Evolutionary conservation across 768 basidiomycete species (phyloP).

Genomic region (Lentinula boryana): DNA sequence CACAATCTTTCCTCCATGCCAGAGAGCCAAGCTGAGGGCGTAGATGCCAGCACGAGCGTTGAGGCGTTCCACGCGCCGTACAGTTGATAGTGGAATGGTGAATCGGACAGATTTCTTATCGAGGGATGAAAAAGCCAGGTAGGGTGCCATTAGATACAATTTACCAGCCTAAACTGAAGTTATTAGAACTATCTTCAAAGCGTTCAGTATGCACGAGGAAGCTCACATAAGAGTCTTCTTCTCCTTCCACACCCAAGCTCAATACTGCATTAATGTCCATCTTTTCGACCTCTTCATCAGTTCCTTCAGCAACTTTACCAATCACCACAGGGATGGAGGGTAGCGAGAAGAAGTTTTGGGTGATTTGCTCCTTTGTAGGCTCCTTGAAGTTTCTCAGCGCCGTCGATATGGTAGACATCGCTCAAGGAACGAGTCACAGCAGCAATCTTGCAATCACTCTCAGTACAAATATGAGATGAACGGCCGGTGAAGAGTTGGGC

Average conservation of each 20-base stretch:
- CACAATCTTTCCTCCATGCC: slow-evolving; percentile 94
- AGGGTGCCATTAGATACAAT: slow-evolving; percentile 83
- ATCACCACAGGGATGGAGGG: slow-evolving; percentile 31
- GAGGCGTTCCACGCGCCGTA: slow-evolving; percentile 89
- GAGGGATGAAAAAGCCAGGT: slow-evolving; percentile 82
- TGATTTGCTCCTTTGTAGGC: slow-evolving; percentile 82
- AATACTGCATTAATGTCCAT: slow-evolving; percentile 90
- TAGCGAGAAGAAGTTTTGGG: slow-evolving; percentile 82
- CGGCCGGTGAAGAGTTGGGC: no score
- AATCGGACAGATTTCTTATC: slow-evolving; percentile 91
- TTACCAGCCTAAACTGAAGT: slow-evolving; percentile 70
- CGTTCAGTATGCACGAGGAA: not conserved
- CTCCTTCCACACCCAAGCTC: slow-evolving; percentile 68
- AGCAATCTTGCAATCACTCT: no score
- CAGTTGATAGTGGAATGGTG: slow-evolving; percentile 86
- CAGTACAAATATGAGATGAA: no score
- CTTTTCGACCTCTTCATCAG: slow-evolving; percentile 42
- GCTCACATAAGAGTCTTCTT: slow-evolving; percentile 92
- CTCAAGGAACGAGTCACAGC: not conserved
- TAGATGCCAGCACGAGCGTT: slow-evolving; percentile 94
- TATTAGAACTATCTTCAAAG: not conserved
- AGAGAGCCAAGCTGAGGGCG: slow-evolving; percentile 89
- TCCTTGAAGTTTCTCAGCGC: slow-evolving; percentile 91
- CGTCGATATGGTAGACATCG: slow-evolving; percentile 79
- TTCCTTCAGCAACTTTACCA: slow-evolving; percentile 18